These are phyloP conservation scores for Quercus alba DNA, from an alignment of 306 rosid genomes.

Conservation along the genomic window DNA sequence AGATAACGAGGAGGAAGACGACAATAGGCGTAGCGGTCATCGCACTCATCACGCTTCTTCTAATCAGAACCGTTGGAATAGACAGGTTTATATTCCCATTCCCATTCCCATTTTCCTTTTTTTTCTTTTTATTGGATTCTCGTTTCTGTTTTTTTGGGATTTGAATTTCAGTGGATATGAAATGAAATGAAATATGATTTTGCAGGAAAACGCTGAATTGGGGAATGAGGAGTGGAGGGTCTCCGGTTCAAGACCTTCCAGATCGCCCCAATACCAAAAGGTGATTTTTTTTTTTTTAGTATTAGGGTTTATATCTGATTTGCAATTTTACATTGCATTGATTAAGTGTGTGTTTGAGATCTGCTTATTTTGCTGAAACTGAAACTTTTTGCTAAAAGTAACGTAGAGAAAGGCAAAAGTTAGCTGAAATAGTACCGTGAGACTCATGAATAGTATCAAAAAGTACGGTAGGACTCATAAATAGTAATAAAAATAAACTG, in stretches of 20 bases:
- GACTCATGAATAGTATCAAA: rapidly evolving
- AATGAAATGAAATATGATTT: not conserved
- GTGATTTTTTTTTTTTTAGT: slow-evolving; percentile 27
- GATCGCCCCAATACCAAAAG: slow-evolving; percentile 35
- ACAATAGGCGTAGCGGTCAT: slow-evolving; percentile 17
- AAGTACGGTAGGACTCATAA: rapidly evolving
- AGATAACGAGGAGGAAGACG: slow-evolving; percentile 22
- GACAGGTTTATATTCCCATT: slow-evolving; percentile 30
- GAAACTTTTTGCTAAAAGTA: too few relatives aligned
- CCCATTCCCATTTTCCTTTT: not conserved
- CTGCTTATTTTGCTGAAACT: rapidly evolving
- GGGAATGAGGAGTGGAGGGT: slow-evolving; percentile 36
- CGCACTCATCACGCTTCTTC: slow-evolving; percentile 23
- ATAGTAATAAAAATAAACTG: rapidly evolving
- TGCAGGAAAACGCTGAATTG: not conserved
- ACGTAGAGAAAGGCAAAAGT: too few relatives aligned
- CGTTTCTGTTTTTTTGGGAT: not conserved
- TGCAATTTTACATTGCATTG: not conserved
- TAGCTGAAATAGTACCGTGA: not conserved
- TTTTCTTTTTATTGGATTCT: not conserved
- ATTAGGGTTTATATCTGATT: not conserved
- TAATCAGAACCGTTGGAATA: slow-evolving; percentile 23
- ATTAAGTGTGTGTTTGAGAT: too few relatives aligned
- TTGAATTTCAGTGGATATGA: not conserved
- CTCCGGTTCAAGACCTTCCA: slow-evolving; percentile 42